These are phyloP conservation scores for Penicillium canariense DNA, from an alignment of 495 filamentous ascomycete genomes.

Conservation along the genomic window DNA sequence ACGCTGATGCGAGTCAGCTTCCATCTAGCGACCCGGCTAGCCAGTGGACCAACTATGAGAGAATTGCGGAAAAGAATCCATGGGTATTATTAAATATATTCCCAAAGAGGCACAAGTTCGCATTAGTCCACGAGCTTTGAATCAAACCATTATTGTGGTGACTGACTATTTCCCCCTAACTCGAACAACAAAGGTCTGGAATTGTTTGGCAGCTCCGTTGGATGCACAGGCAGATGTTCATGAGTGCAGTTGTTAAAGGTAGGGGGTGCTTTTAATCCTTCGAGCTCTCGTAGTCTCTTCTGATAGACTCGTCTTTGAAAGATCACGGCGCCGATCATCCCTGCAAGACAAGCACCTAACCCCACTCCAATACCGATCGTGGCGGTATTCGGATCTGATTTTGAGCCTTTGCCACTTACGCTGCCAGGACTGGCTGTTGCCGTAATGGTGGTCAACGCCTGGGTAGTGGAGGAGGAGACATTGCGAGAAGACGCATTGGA, in stretches of 20 bases:
- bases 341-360: background rate
- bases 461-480: background rate
- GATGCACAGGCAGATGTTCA: background rate
- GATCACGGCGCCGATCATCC: background rate
- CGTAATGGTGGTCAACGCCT: background rate
- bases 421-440: background rate
- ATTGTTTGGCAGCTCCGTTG: background rate
- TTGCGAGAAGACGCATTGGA: background rate
- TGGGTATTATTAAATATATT: no score
- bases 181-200: background rate
- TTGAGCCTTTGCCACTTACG: background rate
- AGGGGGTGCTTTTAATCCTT: background rate
- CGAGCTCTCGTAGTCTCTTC: background rate
- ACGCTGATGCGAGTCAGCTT: slow-evolving; percentile 10
- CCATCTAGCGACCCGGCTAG: slow-evolving; percentile 8
- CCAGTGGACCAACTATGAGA: no score
- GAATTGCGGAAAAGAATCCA: no score
- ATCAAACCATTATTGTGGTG: background rate
- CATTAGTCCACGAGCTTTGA: background rate
- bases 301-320: background rate
- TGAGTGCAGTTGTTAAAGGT: background rate
- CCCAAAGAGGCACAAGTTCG: background rate
- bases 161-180: background rate
- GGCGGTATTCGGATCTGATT: background rate
- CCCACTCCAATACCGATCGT: background rate